Evolutionary conservation across 2,329 filamentous ascomycete genomes (phyloP), one percentile per base, ranked within the genome.

Genomic region (Colletotrichum kahawae): DNA sequence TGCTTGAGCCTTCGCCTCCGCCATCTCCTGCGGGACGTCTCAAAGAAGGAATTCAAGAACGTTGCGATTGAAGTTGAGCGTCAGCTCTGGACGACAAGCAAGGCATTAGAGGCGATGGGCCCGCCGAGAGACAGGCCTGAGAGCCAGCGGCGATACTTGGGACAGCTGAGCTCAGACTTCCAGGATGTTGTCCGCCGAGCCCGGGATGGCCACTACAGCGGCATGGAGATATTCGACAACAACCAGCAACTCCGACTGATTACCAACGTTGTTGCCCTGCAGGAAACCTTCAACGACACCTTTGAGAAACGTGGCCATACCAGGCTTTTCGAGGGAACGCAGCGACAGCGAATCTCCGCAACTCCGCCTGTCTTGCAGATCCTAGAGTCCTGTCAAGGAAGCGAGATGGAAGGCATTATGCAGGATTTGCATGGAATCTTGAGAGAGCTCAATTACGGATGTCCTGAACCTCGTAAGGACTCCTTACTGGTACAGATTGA

Each of bases 261-360:
- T 34, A 87, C 86, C 0, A 77, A 77, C 0, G 81, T 88, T 7
- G 77, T 84, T 0, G 77, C 82, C 27, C 77, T 86, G 5, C 86
- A 85, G 7, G 84, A 87, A 12, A 64, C 9, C 0, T 88, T 88
- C 31, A 78, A 80, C 5, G 36, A 78, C 0, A 24, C 74, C 0
- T 79, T 88, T 8, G 75, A 77, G 3, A 43, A 78, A 1, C 76
- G 57, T 7, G 82, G 79, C 0, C 80, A 84, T 38, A 69, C 33
- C 1, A 34, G 54, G 7, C 21, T 62, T 5, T 77, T 79, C 31
- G 67, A 72, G 70, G 16, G 57, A 7, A 31, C 57, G 8, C 18
- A 29, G 27, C 54, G 27, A 18, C 29, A 60, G 18, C 14, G 29
- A 18, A 9, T 60, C 4, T 18, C 29, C 4, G 29, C 7, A n/a